Base-by-base conservation (phyloP, 2,329 filamentous ascomycete genomes). In the Pestalotiopsis fici region DNA sequence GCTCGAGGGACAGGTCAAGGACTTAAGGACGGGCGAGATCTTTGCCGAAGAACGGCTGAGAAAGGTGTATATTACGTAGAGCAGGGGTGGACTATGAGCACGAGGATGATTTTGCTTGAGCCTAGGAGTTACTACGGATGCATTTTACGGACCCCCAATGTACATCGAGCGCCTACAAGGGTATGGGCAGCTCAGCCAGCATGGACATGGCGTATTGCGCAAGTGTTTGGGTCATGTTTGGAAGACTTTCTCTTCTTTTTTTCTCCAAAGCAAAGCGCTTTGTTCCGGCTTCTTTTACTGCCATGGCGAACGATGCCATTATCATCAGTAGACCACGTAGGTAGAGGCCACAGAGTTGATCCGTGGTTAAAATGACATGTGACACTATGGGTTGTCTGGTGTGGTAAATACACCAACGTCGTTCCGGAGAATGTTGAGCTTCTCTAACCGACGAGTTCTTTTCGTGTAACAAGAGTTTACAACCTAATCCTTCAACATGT, bases 51-150 rank as follows among this genome's bases (percentile, higher is more conserved):
- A 85, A 1, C 84, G 88, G 66, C 82, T 96, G 67, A 92, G 92
- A 83, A 98, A 97, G 83, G 94, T 98, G 25, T 99, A 91, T 77
- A 97, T 98, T 68, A 93, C 93, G 65, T 97, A 82, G 75, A 5
- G n/a, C 25, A 57, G 31, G 31, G 11, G 7, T 21, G 43, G n/a
- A 5, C 37, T 39, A 11, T 3, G 12, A 39, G 11, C 3, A 35
- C 31, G 31, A 35, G n/a, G n/a, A n/a, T n/a, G n/a, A n/a, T n/a
- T n/a, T n/a, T 35, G 31, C 31, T 37, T 35, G 27, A 15, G 27
- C 31, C 28, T 13, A 21, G 57, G 57, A 31, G 57, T 60, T 37
- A 27, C 37, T 35, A 37, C 21, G 57, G 27, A 18, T 59, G 57
- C 28, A 35, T n/a, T 25, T 59, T 13, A 12, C n/a, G 25, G 21